Evolutionary conservation across 2,329 filamentous ascomycete species (phyloP).

Genomic region (Cladophialophora yegresii): DNA sequence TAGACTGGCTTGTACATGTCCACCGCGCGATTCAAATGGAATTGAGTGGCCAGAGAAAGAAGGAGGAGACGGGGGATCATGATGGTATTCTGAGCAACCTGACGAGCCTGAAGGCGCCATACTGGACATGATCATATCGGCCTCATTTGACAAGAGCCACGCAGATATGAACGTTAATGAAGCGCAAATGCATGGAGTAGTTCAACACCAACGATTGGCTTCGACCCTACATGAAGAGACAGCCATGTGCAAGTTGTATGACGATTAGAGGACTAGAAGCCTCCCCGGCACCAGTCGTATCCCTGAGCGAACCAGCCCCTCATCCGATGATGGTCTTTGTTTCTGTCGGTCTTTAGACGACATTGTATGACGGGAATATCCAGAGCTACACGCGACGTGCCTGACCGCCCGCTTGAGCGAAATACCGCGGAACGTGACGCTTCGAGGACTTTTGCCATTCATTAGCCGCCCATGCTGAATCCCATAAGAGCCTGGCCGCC

Average conservation of each 20-base stretch:
- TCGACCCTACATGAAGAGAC: neutral
- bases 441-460: neutral
- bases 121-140: conserved; percentile 43
- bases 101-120: conserved; percentile 50
- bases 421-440: neutral
- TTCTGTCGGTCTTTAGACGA: neutral
- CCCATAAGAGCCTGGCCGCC: neutral
- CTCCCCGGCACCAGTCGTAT: neutral
- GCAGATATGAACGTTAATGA: conserved; percentile 5
- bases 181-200: neutral
- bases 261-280: neutral
- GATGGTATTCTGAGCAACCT: conserved; percentile 50
- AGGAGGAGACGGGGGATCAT: conserved; percentile 41
- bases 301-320: neutral
- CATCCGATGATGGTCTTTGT: neutral
- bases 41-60: conserved; percentile 56
- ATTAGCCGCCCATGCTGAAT: neutral
- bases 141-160: conserved; percentile 3
- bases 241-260: neutral
- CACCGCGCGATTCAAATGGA: conserved; percentile 93
- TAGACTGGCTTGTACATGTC: conserved; percentile 96
- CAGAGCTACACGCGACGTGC: neutral
- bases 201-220: neutral
- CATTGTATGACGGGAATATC: neutral
- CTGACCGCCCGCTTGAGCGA: too few species aligned